Evolutionary conservation across 2,329 filamentous ascomycete species (phyloP), one percentile per base, ranked within the genome.

Genomic region (Penicillium sp.): DNA sequence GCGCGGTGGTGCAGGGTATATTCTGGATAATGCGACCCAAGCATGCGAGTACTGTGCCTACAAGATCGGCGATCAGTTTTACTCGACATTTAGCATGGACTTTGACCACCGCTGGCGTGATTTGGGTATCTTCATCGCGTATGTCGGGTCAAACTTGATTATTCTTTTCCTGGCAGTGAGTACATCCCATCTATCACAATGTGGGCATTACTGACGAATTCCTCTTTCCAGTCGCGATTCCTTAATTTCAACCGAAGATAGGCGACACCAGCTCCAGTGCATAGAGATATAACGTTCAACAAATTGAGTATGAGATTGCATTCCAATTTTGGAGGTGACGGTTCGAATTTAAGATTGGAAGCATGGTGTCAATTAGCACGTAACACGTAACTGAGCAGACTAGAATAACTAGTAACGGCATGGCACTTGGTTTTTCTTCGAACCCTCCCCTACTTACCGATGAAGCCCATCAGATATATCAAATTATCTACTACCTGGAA

Each of bases 41-140:
- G 71, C 76, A 20, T 95, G 90, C 72, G 75, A 86, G 62, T 95
- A 95, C 72, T 95, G 90, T 64, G 87, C 89, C 0, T 95, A 83
- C 72, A 83, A 80, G 54, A 73, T 88, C 10, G 90, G 89, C 27
- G 87, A 95, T 57, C 78, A 95, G 72, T 95, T 92, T 64, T 95
- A 88, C 65, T 65, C 74, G 46, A 77, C 81, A 0, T 77, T 95
- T 15, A 78, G 79, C 2, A 79, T 95, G 62, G 74, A 72, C 2
- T 95, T 85, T 60, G 72, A 74, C 38, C 71, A 87, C 56, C 75
- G 89, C 13, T 95, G 89, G 89, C 80, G 89, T 47, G 89, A 95
- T 59, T 55, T 93, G 49, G 90, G 89, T 1, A 95, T 95, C 54
- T 86, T 85, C 58, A 59, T 80, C 28, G 86, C 84, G 1, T 95